Evolutionary conservation across 2,329 filamentous ascomycete genomes (phyloP), one percentile per base, ranked within the genome.

Genomic region (Ophiocordyceps robertsii): DNA sequence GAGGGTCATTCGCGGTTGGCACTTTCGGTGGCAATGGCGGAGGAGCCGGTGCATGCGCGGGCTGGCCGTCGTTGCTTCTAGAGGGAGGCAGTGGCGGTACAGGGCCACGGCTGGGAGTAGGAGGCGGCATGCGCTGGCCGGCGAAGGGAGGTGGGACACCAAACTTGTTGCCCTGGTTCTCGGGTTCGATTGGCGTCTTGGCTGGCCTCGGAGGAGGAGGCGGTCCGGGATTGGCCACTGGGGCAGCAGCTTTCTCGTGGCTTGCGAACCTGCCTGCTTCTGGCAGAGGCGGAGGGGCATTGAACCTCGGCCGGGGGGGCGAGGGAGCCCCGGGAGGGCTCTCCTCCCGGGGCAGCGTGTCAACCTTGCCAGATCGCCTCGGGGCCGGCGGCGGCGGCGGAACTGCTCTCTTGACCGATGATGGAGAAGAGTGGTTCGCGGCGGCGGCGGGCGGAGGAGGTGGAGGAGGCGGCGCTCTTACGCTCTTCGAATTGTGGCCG

Each of bases 201-300:
- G 80, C 73, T 11, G 82, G 82, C 43, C 61, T 50, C 8, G 60
- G 60, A 13, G 61, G 61, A 24, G 62, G 61, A 6, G 62, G 59
- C 6, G 60, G 59, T 8, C 57, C 59, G 2, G 58, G 52, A 17
- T 46, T 48, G 9, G 59, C 44, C 3, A 47, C 32, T 11, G 52
- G 49, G 31, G 55, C 46, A 27, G 56, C 53, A 35, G 52, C 54
- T 13, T 55, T 51, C 24, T 58, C 67, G 52, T 60, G 73, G 63
- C 80, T 71, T 4, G 83, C 87, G 56, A 78, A 92, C 62, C 86
- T 94, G 32, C 92, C 92, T 44, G 92, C 92, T 60, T 95, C 89
- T 43, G 86, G 78, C 46, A 96, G 65, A 3, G 90, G 85, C 30
- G 92, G 92, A 38, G 92, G 92, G 9, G 86, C 90, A 49, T 80